These are phyloP conservation scores for Pestalotiopsis sp. DNA, from an alignment of 2,329 filamentous ascomycete genomes.

Conservation along the genomic window DNA sequence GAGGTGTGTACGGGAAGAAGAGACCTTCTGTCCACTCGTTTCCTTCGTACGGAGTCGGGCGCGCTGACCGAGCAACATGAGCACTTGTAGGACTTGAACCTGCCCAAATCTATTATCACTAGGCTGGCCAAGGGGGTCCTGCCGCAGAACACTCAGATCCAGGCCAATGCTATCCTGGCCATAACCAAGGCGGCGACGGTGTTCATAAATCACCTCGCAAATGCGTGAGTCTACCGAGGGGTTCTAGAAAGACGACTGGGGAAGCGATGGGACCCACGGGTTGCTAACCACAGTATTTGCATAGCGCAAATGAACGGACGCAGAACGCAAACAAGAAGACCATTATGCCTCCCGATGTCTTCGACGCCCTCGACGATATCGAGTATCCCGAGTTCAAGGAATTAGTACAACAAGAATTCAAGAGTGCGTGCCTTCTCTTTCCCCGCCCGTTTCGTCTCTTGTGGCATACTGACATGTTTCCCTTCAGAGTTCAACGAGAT, in stretches of 20 bases:
- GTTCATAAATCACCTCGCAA: conserved; percentile 79
- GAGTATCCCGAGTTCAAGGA: conserved; percentile 74
- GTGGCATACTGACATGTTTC: background rate
- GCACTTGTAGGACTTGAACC: conserved; percentile 63
- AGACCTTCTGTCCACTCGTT: background rate
- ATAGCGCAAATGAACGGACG: conserved; percentile 74
- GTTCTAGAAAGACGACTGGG: background rate
- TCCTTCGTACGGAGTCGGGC: too few relatives aligned
- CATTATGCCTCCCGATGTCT: conserved; percentile 74
- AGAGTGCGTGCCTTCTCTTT: conserved; percentile 53
- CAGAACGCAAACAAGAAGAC: conserved; percentile 72
- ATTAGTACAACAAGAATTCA: conserved; percentile 73
- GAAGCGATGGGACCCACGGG: background rate
- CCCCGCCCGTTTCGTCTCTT: background rate
- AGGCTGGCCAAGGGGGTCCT: conserved; percentile 79
- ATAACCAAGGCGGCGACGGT: conserved; percentile 82
- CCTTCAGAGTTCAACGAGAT: conserved; percentile 68
- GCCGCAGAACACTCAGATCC: conserved; percentile 79
- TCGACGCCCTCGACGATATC: conserved; percentile 74
- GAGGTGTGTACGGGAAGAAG: conserved; percentile 37
- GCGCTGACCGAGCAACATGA: background rate
- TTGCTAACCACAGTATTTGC: background rate
- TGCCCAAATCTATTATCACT: conserved; percentile 81
- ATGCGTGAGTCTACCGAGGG: conserved; percentile 57
- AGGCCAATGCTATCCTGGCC: conserved; percentile 78